Base-by-base conservation (phyloP, 148 eudicot genomes). In the Cornus kousa region DNA sequence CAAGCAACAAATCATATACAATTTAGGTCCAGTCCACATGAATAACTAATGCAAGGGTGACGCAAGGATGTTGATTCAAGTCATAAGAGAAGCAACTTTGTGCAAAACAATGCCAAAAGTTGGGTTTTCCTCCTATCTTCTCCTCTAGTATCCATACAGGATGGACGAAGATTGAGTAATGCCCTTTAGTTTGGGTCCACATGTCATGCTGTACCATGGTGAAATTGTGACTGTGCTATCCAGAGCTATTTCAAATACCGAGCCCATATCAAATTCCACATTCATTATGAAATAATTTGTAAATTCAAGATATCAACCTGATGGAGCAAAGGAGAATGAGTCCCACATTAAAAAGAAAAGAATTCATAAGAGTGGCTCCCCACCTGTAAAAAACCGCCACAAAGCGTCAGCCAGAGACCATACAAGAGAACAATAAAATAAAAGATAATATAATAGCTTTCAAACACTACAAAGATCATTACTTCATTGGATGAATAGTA, bases 291-390 rank as follows among this genome's bases (percentile, higher is more conserved):
- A 35, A 60, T 5, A 28, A 43, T 22, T 22, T 46, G n/a, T 73
- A 40, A 53, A 67, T 67, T 5, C 60, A 57, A 75, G 35, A 60
- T 17, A 40, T 78, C 68, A 78, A 96, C 99, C 99, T 96, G 88
- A 96, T 96, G 62, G 98, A 96, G 90, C 97, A 93, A 82, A 96
- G 99, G 80, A 96, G 99, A 80, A 96, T 96, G 77, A 96, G 95
- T 50, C 90, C 99, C 71, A 96, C 99, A 70, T 96, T 96, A 75
- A 96, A 96, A 70, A 96, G 87, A 75, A 96, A 96, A 23, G 99
- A 96, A 87, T 96, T 96, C 99, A 96, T 96, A 70, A 96, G 99
- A 82, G 99, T 96, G 62, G 87, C 99, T 81, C 97, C 99, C 99
- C 99, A 96, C 89, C 99, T 96, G 85, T 78, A 85, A 73, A 14